Percentiles rank a stretch among this genome's conserved stretches.
Conservation (phyloP, 345 rosid genomes). For the Murraya paniculata region DNA sequence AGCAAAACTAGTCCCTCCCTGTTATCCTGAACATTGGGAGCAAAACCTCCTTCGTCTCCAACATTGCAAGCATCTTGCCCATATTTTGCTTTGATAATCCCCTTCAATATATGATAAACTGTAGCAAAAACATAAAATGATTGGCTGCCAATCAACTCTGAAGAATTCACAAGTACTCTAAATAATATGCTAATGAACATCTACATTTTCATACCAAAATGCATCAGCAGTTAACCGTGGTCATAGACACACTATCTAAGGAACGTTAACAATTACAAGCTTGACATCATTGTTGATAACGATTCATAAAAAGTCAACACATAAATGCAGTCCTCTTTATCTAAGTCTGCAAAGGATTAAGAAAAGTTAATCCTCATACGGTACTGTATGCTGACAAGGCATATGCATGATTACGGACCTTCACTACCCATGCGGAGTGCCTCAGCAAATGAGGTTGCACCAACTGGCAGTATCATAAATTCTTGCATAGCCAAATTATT, state of each 20-base stretch:
- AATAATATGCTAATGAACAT: neutral
- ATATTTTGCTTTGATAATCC: conserved; percentile 82
- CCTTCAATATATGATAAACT: conserved; percentile 90
- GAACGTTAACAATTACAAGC: neutral
- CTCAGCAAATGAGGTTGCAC: conserved; percentile 82
- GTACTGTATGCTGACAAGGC: neutral
- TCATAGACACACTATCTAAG: neutral
- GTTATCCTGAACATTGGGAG: conserved; percentile 97
- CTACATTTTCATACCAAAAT: neutral
- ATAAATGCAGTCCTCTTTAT: neutral
- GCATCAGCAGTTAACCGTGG: neutral
- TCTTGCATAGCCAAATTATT: conserved; percentile 99
- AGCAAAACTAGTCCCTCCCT: conserved; percentile 96
- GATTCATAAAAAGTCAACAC: neutral
- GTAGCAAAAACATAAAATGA: conserved; percentile 16
- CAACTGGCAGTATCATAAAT: conserved; percentile 94
- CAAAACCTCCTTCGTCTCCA: conserved; percentile 99
- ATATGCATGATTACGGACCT: conserved; percentile 45
- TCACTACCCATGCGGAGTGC: conserved; percentile 96
- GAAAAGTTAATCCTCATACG: neutral
- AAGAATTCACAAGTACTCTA: neutral
- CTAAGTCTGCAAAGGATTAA: neutral
- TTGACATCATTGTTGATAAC: neutral
- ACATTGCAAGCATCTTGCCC: conserved; percentile 99
- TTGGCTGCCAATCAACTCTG: neutral